Evolutionary conservation across 306 rosid genomes (phyloP).

Genomic region (Acacia confusa): DNA sequence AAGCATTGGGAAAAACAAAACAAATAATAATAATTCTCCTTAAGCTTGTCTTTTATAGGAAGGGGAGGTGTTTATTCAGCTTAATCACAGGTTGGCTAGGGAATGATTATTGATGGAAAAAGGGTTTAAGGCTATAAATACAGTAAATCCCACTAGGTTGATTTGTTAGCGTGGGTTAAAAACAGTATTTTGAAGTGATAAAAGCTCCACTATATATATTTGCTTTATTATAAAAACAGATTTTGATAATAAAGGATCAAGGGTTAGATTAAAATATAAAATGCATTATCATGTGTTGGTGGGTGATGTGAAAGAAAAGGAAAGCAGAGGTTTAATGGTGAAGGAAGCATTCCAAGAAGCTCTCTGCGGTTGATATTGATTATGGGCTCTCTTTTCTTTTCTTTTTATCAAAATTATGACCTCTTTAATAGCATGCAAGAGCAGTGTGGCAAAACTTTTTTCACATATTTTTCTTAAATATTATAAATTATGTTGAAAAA

Average conservation of each 20-base stretch:
- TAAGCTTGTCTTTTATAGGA: neutral
- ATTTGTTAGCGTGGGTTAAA: neutral
- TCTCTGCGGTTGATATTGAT: neutral
- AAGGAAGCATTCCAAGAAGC: neutral
- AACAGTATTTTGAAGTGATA: neutral
- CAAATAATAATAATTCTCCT: neutral
- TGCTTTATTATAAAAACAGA: too few relatives aligned
- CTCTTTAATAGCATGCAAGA: too few relatives aligned
- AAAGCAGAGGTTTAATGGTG: neutral
- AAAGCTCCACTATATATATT: neutral
- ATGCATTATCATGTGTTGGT: too few relatives aligned
- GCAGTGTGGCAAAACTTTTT: accelerated
- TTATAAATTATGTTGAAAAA: too few relatives aligned
- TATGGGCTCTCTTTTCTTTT: too few relatives aligned
- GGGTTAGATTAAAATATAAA: too few relatives aligned
- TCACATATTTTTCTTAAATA: accelerated
- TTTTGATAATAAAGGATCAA: neutral
- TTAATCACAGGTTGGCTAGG: neutral
- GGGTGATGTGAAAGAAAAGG: too few relatives aligned
- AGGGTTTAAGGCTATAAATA: neutral
- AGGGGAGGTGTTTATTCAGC: neutral
- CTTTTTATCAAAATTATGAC: too few relatives aligned
- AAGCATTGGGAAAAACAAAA: too few relatives aligned
- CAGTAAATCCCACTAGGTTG: neutral
- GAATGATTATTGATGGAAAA: neutral